These are phyloP conservation scores for Emergomyces pasteurianus DNA, from an alignment of 2,329 filamentous ascomycete genomes.

Conservation along the genomic window DNA sequence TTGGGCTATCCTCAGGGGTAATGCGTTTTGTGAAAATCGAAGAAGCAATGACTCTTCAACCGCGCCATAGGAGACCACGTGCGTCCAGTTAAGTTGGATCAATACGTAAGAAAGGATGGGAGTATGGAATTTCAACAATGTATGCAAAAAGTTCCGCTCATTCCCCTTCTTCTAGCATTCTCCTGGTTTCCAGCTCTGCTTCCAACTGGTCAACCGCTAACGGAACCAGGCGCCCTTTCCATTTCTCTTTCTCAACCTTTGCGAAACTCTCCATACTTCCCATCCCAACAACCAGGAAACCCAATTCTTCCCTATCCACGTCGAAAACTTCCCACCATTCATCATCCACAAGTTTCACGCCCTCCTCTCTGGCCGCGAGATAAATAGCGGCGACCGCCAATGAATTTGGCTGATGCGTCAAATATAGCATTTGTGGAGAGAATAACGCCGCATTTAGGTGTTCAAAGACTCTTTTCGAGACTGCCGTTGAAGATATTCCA, in stretches of 20 bases:
- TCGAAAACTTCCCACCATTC: constrained; percentile 99
- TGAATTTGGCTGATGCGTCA: constrained; percentile 80
- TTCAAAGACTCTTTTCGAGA: constrained; percentile 56
- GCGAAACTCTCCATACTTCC: constrained; percentile 65
- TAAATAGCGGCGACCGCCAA: constrained; percentile 85
- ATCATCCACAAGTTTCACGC: constrained; percentile 64
- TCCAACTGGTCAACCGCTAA: constrained; percentile 48
- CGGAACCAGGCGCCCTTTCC: constrained; percentile 43
- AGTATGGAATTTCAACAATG: neutral
- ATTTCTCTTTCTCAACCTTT: constrained; percentile 44
- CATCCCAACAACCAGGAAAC: constrained; percentile 81
- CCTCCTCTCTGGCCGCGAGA: constrained; percentile 66
- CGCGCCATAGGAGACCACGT: too few relatives aligned
- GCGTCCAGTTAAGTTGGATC: neutral
- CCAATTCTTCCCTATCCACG: constrained; percentile 84
- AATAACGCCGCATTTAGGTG: constrained; percentile 80
- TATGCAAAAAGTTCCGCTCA: constrained; percentile 13
- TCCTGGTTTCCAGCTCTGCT: constrained; percentile 45
- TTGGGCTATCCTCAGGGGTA: neutral
- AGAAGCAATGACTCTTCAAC: neutral
- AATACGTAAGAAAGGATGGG: neutral
- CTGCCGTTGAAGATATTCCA: constrained; percentile 48
- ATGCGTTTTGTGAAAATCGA: neutral
- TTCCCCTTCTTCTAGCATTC: constrained; percentile 30
- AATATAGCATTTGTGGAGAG: constrained; percentile 76